Conservation (phyloP, 2,329 filamentous ascomycete species). For the Metarhizium sp. region DNA sequence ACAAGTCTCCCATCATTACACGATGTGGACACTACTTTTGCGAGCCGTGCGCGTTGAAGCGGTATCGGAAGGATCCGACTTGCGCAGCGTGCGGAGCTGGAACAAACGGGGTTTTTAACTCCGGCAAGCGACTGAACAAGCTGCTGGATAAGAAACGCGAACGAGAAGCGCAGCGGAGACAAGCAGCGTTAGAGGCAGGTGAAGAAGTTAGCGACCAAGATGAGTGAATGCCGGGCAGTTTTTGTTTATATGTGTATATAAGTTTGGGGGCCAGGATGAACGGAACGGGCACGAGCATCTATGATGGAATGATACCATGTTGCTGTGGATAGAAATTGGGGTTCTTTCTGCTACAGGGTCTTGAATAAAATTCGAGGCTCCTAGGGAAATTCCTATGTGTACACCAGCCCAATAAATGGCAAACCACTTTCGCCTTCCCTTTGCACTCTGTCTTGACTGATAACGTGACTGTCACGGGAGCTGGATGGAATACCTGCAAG, state of each 20-base stretch:
- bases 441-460: background rate
- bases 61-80: conserved; percentile 77
- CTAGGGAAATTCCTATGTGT: too few species aligned
- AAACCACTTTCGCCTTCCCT: too few species aligned
- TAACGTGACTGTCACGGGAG: background rate
- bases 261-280: background rate
- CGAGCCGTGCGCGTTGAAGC: conserved; percentile 74
- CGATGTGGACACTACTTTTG: conserved; percentile 97
- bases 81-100: conserved; percentile 80
- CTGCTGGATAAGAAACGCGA: conserved; percentile 66
- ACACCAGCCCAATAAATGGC: too few species aligned
- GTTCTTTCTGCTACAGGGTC: background rate
- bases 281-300: background rate
- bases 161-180: conserved; percentile 47
- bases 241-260: background rate
- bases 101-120: conserved; percentile 84
- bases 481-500: background rate
- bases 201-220: conserved; percentile 39
- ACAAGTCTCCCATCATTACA: conserved; percentile 74
- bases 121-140: conserved; percentile 73
- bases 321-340: background rate
- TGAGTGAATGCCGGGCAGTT: conserved; percentile 2
- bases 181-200: conserved; percentile 40
- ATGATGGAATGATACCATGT: background rate
- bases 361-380: too few species aligned